Conservation (phyloP, 2,329 filamentous ascomycete genomes). For the Verticillium nonalfalfae region DNA sequence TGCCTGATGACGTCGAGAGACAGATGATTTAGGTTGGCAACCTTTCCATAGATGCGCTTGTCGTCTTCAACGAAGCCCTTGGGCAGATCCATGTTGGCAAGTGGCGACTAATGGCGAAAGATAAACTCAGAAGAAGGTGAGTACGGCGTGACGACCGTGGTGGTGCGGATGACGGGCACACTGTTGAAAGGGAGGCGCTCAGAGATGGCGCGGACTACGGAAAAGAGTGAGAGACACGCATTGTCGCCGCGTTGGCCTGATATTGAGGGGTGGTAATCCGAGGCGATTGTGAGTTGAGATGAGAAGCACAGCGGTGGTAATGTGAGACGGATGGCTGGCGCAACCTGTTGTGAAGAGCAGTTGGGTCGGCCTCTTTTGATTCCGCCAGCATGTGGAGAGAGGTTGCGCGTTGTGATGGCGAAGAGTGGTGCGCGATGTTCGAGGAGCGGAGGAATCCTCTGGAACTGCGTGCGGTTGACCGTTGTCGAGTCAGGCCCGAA, state of each 20-base stretch:
- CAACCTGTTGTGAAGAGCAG: not conserved
- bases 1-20: slow-evolving; percentile 10
- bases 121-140: not conserved
- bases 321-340: not conserved
- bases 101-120: not conserved
- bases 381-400: not conserved
- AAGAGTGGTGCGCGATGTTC: not conserved
- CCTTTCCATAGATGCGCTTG: slow-evolving; percentile 11
- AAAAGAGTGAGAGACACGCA: not conserved
- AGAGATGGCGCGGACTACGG: not conserved
- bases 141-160: not conserved
- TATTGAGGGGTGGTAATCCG: not conserved
- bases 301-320: not conserved
- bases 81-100: slow-evolving; percentile 10
- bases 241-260: not conserved
- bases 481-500: not conserved
- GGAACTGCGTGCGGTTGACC: not conserved
- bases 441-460: not conserved
- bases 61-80: slow-evolving; percentile 13
- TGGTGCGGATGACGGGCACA: not conserved
- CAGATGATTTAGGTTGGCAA: slow-evolving; percentile 9
- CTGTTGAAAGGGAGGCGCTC: not conserved
- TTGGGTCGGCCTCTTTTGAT: not conserved
- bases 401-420: not conserved
- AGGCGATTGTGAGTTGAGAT: not conserved